Conservation (phyloP, 2,329 filamentous ascomycete species). For the Talaromyces sp. region DNA sequence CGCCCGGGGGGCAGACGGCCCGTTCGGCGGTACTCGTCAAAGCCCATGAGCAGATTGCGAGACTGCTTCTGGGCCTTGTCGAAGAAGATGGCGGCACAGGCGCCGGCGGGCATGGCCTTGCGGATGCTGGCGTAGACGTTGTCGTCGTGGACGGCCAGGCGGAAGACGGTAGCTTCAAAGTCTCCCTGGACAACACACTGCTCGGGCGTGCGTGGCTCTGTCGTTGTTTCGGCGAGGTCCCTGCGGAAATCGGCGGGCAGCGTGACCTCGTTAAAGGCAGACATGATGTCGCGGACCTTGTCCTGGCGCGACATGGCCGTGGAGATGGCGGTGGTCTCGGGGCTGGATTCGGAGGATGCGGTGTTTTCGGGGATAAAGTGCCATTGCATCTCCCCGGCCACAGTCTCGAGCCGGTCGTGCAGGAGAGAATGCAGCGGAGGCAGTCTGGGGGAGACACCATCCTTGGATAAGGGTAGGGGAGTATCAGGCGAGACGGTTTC, state of each 20-base stretch:
- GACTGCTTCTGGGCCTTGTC: slow-evolving; percentile 36
- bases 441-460: slow-evolving; percentile 26
- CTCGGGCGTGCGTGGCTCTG: slow-evolving; percentile 28
- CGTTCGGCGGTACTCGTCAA: slow-evolving; percentile 35
- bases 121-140: slow-evolving; percentile 36
- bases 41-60: slow-evolving; percentile 29
- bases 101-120: slow-evolving; percentile 36
- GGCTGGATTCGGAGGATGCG: not conserved
- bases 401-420: slow-evolving; percentile 24
- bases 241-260: slow-evolving; percentile 38
- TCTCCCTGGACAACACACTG: slow-evolving; percentile 42
- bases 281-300: slow-evolving; percentile 41
- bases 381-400: slow-evolving; percentile 30
- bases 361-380: slow-evolving; percentile 22
- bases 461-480: slow-evolving; percentile 24
- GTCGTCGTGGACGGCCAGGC: slow-evolving; percentile 40
- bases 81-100: slow-evolving; percentile 39
- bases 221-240: slow-evolving; percentile 30
- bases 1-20: slow-evolving; percentile 21
- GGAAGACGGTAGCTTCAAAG: slow-evolving; percentile 41
- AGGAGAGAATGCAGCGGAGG: slow-evolving; percentile 28
- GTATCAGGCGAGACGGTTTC: slow-evolving; percentile 25
- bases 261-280: slow-evolving; percentile 34
- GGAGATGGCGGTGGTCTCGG: not conserved
- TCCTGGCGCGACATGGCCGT: slow-evolving; percentile 30